These are phyloP conservation scores for Zymoseptoria ardabiliae DNA, from an alignment of 2,329 filamentous ascomycete genomes.

Conservation along the genomic window DNA sequence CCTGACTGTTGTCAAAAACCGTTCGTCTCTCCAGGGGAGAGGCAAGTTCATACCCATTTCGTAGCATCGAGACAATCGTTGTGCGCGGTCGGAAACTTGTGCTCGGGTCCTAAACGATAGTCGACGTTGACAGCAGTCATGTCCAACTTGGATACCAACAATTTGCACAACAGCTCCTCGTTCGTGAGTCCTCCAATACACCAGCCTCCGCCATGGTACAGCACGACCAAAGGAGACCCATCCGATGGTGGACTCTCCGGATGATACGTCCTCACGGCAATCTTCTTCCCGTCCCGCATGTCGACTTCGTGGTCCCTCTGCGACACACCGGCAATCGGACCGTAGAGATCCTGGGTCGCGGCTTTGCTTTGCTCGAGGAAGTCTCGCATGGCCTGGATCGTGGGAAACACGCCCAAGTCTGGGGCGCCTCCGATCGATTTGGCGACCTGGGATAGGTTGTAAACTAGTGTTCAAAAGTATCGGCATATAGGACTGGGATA, in stretches of 20 bases:
- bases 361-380: constrained; percentile 17
- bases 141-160: constrained; percentile 31
- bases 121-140: constrained; percentile 44
- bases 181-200: constrained; percentile 38
- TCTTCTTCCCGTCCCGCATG: constrained; percentile 31
- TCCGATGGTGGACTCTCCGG: constrained; percentile 17
- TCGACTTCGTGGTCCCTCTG: constrained; percentile 35
- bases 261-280: constrained; percentile 22
- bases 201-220: constrained; percentile 42
- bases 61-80: constrained; percentile 44
- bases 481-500: not conserved
- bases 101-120: constrained; percentile 47
- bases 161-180: constrained; percentile 37
- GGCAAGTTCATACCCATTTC: constrained; percentile 31
- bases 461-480: not conserved
- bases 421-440: constrained; percentile 18
- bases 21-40: not conserved
- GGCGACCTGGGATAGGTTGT: constrained; percentile 1
- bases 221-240: constrained; percentile 28
- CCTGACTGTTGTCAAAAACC: constrained; percentile 25
- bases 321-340: constrained; percentile 19
- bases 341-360: constrained; percentile 7
- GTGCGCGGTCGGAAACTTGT: constrained; percentile 43
- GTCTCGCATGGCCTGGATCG: constrained; percentile 15
- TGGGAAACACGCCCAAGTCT: constrained; percentile 21